Conservation (phyloP, 1,284 basidiomycete genomes). For the Rhodotorula glutinis region DNA sequence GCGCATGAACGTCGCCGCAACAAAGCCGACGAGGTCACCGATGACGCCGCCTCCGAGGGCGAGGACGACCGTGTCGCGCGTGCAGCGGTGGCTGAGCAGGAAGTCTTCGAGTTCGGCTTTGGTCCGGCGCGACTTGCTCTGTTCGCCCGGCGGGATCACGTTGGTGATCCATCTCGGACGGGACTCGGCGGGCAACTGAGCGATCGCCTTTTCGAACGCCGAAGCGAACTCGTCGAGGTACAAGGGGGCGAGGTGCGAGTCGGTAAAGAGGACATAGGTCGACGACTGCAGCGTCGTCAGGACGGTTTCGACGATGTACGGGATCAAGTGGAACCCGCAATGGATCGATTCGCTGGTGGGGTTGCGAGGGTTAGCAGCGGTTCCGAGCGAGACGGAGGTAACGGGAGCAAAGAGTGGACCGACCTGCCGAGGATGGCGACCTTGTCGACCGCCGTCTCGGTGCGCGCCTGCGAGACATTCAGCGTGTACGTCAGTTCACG, state of each 20-base stretch:
- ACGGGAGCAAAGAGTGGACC: neutral
- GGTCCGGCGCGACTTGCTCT: slow-evolving; percentile 82
- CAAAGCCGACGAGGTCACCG: slow-evolving; percentile 90
- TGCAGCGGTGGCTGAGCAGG: slow-evolving; percentile 81
- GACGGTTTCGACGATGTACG: slow-evolving; percentile 72
- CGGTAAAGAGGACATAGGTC: slow-evolving; percentile 89
- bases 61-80: slow-evolving; percentile 86
- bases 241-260: slow-evolving; percentile 78
- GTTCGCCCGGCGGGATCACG: slow-evolving; percentile 85
- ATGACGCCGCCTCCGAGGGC: slow-evolving; percentile 96
- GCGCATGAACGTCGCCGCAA: slow-evolving; percentile 95
- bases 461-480: slow-evolving; percentile 19
- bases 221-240: slow-evolving; percentile 67
- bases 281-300: slow-evolving; percentile 72
- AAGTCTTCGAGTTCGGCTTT: slow-evolving; percentile 96
- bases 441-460: slow-evolving; percentile 46
- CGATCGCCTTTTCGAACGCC: slow-evolving; percentile 61
- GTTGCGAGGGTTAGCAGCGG: neutral
- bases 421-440: slow-evolving; percentile 72
- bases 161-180: slow-evolving; percentile 72
- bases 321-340: slow-evolving; percentile 83
- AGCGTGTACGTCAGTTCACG: neutral
- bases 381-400: neutral
- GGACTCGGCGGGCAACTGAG: slow-evolving; percentile 42
- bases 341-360: slow-evolving; percentile 70